These are phyloP conservation scores for Pseudogymnoascus sp. DNA, from an alignment of 2,329 filamentous ascomycete species.

Conservation along the genomic window DNA sequence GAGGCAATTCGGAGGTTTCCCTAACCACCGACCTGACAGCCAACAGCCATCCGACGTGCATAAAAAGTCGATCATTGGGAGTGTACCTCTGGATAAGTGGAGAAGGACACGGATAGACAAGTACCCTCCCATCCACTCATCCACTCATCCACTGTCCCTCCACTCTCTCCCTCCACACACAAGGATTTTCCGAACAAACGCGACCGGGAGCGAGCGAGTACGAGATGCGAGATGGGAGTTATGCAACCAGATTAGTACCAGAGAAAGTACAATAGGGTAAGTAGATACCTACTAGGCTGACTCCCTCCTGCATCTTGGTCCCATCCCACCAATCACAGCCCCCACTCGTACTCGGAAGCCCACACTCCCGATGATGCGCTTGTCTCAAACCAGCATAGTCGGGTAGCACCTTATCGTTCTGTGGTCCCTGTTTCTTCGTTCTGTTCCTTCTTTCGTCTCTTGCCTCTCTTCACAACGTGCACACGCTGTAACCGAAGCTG, in stretches of 20 bases:
- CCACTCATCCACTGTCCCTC: not conserved
- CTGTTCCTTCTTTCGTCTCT: not conserved
- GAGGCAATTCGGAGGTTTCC: conserved; percentile 1
- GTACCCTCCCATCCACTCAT: not conserved
- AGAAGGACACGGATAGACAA: not conserved
- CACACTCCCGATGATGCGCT: not conserved
- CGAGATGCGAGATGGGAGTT: not conserved
- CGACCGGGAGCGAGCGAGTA: not conserved
- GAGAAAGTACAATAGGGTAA: not conserved
- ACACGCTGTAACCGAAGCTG: not conserved
- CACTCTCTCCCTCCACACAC: not conserved
- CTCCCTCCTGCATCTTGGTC: not conserved
- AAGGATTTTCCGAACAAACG: not conserved
- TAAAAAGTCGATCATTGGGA: not conserved
- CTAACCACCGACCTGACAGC: not conserved
- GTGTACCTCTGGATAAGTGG: not conserved
- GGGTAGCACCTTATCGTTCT: not conserved
- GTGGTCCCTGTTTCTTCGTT: not conserved
- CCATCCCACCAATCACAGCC: not conserved
- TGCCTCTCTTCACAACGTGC: not conserved
- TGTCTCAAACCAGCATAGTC: not conserved
- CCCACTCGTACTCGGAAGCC: not conserved
- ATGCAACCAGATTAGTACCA: not conserved
- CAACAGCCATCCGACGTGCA: not conserved
- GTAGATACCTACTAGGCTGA: not conserved